Percentiles rank a stretch among this genome's conserved stretches.
phyloP scores from a whole-genome alignment of 495 filamentous ascomycete genomes.

The Rusavskia elegans region DNA sequence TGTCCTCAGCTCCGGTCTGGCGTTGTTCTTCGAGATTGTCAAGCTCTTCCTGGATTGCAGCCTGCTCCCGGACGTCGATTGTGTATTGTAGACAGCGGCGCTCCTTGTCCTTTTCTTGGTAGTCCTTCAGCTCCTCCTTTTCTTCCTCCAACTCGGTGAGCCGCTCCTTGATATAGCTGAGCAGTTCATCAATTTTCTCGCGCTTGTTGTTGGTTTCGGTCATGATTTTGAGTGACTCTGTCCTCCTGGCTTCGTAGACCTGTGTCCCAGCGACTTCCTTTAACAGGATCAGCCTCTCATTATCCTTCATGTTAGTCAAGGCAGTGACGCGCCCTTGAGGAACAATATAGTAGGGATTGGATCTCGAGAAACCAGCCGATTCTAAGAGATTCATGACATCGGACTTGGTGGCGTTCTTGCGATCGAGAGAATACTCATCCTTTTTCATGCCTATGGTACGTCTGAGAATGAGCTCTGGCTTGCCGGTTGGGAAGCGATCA shows the following conservation, averaged over 20 bases:
- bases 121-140: slow-evolving; percentile 84
- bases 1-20: slow-evolving; percentile 64
- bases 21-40: slow-evolving; percentile 72
- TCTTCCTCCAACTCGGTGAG: slow-evolving; percentile 86
- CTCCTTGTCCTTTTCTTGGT: slow-evolving; percentile 89
- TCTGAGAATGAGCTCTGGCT: slow-evolving; percentile 73
- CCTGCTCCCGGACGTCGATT: slow-evolving; percentile 79
- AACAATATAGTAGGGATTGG: slow-evolving; percentile 98
- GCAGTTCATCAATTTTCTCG: slow-evolving; percentile 78
- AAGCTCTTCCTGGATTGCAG: slow-evolving; percentile 56
- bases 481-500: slow-evolving; percentile 88
- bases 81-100: slow-evolving; percentile 86
- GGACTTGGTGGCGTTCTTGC: slow-evolving; percentile 85
- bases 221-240: slow-evolving; percentile 93
- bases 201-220: slow-evolving; percentile 88
- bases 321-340: slow-evolving; percentile 92
- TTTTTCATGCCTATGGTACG: slow-evolving; percentile 96
- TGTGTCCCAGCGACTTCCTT: slow-evolving; percentile 97
- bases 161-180: slow-evolving; percentile 81
- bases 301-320: slow-evolving; percentile 96
- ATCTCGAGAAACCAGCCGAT: slow-evolving; percentile 88
- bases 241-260: slow-evolving; percentile 80
- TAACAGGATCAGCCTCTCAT: slow-evolving; percentile 68
- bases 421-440: slow-evolving; percentile 93
- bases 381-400: slow-evolving; percentile 95